Conservation (phyloP, 805 yeast genomes). For the Pichia pseudocactophila region DNA sequence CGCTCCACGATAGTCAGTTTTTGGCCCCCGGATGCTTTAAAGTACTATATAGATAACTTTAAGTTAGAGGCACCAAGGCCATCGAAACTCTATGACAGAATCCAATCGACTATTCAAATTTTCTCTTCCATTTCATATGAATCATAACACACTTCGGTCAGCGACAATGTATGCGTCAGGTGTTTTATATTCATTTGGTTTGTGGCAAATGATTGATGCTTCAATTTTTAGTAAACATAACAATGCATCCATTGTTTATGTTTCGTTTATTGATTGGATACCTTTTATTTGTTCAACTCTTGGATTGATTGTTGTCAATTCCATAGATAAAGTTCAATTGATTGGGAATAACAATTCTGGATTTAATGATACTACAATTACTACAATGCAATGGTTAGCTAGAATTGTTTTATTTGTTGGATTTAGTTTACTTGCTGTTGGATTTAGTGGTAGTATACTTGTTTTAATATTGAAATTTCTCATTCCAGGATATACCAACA, state of each 20-base stretch:
- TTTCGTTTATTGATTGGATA: slow-evolving; percentile 91
- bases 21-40: too few species aligned
- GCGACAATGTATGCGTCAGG: slow-evolving; percentile 74
- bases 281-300: slow-evolving; percentile 82
- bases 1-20: too few species aligned
- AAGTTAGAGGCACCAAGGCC: too few species aligned
- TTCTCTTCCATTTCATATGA: slow-evolving; percentile 62
- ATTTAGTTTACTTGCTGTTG: slow-evolving; percentile 87
- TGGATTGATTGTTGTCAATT: slow-evolving; percentile 79
- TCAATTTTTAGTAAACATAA: slow-evolving; percentile 77
- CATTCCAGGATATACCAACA: slow-evolving; percentile 58
- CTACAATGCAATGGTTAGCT: slow-evolving; percentile 79
- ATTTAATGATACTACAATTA: slow-evolving; percentile 23
- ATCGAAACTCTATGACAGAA: slow-evolving; percentile 31
- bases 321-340: slow-evolving; percentile 54
- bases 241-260: slow-evolving; percentile 80
- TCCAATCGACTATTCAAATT: slow-evolving; percentile 54
- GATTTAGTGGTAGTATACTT: slow-evolving; percentile 84
- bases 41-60: slow-evolving; percentile 1
- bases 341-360: slow-evolving; percentile 17
- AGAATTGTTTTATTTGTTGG: slow-evolving; percentile 85
- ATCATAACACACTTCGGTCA: slow-evolving; percentile 48
- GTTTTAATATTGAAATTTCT: slow-evolving; percentile 80
- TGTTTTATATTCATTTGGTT: slow-evolving; percentile 71
- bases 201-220: slow-evolving; percentile 85